These are phyloP conservation scores for Parsonsia alboflavescens DNA, from an alignment of 257 asterid species.

Conservation along the genomic window DNA sequence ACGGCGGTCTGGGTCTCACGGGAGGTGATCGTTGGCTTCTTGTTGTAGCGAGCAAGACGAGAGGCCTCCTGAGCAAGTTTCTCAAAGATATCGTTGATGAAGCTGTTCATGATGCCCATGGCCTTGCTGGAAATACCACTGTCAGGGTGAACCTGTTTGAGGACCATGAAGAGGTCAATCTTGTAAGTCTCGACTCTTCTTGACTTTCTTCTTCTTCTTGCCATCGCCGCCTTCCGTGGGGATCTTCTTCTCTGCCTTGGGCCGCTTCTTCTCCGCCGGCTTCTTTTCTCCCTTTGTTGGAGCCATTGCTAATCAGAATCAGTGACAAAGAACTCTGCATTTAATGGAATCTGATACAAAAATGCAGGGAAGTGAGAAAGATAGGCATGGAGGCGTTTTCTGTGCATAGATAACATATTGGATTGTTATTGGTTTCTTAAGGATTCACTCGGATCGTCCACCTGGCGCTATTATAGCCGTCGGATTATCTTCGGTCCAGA, in stretches of 20 bases:
- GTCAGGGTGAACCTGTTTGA: slow-evolving; percentile 67
- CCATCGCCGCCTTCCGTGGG: slow-evolving; percentile 5
- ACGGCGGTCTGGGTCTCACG: too few relatives aligned
- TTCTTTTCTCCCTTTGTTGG: slow-evolving; percentile 21
- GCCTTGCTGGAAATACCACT: slow-evolving; percentile 68
- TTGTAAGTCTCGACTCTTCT: too few relatives aligned
- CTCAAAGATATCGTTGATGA: slow-evolving; percentile 62
- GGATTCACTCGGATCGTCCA: slow-evolving; percentile 1
- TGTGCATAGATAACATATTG: background rate
- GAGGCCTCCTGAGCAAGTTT: slow-evolving; percentile 45
- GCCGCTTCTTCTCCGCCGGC: slow-evolving; percentile 19
- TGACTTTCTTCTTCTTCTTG: slow-evolving; percentile 40
- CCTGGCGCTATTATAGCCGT: background rate
- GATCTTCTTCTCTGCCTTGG: slow-evolving; percentile 11
- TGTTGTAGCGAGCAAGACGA: too few relatives aligned
- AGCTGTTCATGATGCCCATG: slow-evolving; percentile 70
- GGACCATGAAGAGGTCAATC: too few relatives aligned
- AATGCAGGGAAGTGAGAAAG: background rate
- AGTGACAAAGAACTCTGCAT: background rate
- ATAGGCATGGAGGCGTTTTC: background rate
- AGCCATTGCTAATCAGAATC: too few relatives aligned
- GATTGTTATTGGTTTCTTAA: background rate
- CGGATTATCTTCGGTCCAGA: background rate
- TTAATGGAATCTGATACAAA: background rate
- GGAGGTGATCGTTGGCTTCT: too few relatives aligned